Evolutionary conservation across 192 early-diverging fungal genomes (phyloP), one percentile per base, ranked within the genome.

Genomic region (Coemansia erecta): DNA sequence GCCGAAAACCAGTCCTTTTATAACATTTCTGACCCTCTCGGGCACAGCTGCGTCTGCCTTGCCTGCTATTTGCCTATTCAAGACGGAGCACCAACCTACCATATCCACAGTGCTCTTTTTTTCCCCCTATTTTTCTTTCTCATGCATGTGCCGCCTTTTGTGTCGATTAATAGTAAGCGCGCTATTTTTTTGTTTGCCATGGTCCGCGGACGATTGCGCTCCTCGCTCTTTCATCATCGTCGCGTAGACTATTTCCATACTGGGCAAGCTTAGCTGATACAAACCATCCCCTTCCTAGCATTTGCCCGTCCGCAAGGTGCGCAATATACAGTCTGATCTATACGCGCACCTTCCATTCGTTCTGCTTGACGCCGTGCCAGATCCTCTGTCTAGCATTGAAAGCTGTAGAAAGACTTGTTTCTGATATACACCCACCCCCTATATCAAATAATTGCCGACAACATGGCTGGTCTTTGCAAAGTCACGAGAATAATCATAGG

Each of bases 1-100:
- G 51, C 51, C 51, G 51, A 53, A 37, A 53, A 11, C 51, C 15
- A 6, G 15, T 33, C 51, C 51, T 53, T 53, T 53, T 53, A 53
- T 53, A 53, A 2, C 15, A 37, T 53, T 53, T 53, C 0, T 4
- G 14, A 8, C 10, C 13, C 22, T 18, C 51, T 14, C n/a, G n/a
- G n/a, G n/a, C 15, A 21, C 46, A 3, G 18, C 17, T 11, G n/a
- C 46, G 2, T 48, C 22, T 17, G 28, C 51, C 7, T 15, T 43
- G 11, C n/a, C n/a, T 43, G 15, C 18, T 48, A 48, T 6, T 23
- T 24, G 46, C 46, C 21, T 17, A 7, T 45, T 45, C 44, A 45
- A 2, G 44, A 14, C 19, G 44, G 13, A 45, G n/a, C 44, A 45
- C 44, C 15, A 18, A 11, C 15, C 7, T 15, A 18, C 44, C 7